These are phyloP conservation scores for Penicillium sp. DNA, from an alignment of 2,329 filamentous ascomycete species.

Conservation along the genomic window DNA sequence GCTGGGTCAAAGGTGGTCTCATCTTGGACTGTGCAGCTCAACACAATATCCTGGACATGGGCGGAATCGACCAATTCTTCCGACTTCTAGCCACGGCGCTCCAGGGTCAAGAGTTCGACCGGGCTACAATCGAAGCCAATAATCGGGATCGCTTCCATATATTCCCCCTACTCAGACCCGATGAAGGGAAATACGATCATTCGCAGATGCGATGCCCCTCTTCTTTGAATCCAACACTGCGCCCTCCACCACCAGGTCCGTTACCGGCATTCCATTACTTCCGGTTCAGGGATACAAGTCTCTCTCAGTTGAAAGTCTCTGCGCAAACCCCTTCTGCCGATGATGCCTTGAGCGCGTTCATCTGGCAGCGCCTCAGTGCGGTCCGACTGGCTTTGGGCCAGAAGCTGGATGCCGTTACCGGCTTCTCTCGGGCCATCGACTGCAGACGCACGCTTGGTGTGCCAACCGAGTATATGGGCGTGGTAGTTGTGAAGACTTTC, in stretches of 20 bases:
- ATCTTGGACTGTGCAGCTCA: conserved; percentile 29
- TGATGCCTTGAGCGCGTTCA: conserved; percentile 36
- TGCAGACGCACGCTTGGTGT: conserved; percentile 24
- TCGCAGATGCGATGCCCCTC: conserved; percentile 3
- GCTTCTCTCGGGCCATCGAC: conserved; percentile 31
- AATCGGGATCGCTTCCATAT: conserved; percentile 1
- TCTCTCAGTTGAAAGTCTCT: conserved; percentile 15
- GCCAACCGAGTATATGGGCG: conserved; percentile 30
- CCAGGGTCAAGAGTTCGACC: conserved; percentile 11
- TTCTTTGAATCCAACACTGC: not conserved
- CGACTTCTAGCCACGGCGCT: conserved; percentile 23
- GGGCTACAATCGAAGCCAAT: conserved; percentile 13
- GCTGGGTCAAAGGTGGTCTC: conserved; percentile 27
- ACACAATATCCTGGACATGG: conserved; percentile 34
- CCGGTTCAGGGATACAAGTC: conserved; percentile 12
- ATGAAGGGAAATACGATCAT: conserved; percentile 3
- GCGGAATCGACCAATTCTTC: conserved; percentile 25
- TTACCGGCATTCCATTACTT: conserved; percentile 17
- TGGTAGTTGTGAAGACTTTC: conserved; percentile 25
- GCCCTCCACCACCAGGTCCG: not conserved
- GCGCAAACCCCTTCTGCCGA: conserved; percentile 25
- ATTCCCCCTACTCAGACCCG: conserved; percentile 1
- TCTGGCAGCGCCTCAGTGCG: conserved; percentile 32
- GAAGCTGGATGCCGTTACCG: conserved; percentile 18
- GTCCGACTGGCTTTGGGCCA: conserved; percentile 21